phyloP scores from a whole-genome alignment of 768 basidiomycete genomes.

The Calocera viscosa region DNA sequence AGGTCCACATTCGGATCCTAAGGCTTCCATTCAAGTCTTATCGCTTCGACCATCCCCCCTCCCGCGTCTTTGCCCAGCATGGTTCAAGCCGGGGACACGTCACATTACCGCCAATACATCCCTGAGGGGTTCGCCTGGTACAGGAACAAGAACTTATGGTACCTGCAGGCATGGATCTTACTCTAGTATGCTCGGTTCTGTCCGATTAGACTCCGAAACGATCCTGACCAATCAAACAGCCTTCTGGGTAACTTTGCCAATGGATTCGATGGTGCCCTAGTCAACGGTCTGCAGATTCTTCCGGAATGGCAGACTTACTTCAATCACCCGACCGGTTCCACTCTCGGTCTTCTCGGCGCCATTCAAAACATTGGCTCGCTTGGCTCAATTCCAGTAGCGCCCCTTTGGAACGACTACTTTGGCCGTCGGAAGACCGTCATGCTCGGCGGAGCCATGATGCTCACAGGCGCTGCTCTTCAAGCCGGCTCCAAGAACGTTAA shows the following conservation, averaged over 20 bases:
- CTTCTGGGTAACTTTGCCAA: constrained; percentile 2
- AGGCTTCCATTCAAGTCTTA: neutral
- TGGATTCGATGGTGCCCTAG: constrained; percentile 15
- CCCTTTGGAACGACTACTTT: neutral
- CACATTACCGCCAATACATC: constrained; percentile 22
- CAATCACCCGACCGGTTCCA: constrained; percentile 16
- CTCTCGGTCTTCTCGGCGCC: constrained; percentile 19
- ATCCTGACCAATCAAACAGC: constrained; percentile 14
- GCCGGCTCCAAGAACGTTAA: neutral
- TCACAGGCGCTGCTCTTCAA: constrained; percentile 7
- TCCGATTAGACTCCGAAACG: constrained; percentile 13
- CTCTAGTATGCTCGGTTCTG: constrained; percentile 41
- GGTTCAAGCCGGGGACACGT: neutral
- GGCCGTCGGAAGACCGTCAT: constrained; percentile 11
- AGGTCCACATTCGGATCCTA: neutral
- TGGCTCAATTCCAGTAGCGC: neutral
- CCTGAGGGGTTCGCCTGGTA: constrained; percentile 49
- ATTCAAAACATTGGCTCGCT: constrained; percentile 8
- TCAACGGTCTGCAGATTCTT: constrained; percentile 19
- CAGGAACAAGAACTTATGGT: constrained; percentile 43
- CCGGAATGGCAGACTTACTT: constrained; percentile 19
- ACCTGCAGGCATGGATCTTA: constrained; percentile 43
- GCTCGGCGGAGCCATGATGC: constrained; percentile 11
- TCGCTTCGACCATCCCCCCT: neutral
- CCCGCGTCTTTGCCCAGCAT: neutral